Evolutionary conservation across 164 flowering plant genomes (phyloP).

Genomic region (Aristolochia contorta): DNA sequence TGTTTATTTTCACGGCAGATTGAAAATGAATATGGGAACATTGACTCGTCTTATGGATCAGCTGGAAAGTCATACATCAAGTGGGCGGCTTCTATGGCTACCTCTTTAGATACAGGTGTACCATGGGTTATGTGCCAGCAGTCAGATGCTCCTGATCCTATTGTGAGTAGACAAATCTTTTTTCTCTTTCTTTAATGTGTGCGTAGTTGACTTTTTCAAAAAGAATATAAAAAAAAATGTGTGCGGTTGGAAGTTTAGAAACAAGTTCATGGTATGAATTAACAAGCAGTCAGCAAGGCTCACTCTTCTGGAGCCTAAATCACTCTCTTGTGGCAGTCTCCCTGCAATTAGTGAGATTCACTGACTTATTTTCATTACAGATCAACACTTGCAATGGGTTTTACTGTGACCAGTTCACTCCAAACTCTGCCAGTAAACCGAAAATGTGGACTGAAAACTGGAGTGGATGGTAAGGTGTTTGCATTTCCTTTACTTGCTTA

Average conservation of each 20-base stretch:
- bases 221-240: no score
- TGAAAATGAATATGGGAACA: conserved; percentile 92
- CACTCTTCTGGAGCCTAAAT: background rate
- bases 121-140: conserved; percentile 99
- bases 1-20: conserved; percentile 36
- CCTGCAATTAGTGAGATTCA: conserved; percentile 1
- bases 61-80: conserved; percentile 65
- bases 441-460: conserved; percentile 99
- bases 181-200: background rate
- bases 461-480: conserved; percentile 76
- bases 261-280: background rate
- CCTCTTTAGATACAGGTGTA: conserved; percentile 79
- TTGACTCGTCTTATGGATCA: conserved; percentile 52
- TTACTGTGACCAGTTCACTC: conserved; percentile 85
- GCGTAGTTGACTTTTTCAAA: no score
- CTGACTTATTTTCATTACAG: conserved; percentile 26
- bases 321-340: background rate
- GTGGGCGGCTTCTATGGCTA: conserved; percentile 93
- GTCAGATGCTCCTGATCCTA: conserved; percentile 82
- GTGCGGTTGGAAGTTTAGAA: no score
- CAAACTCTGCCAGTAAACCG: conserved; percentile 70
- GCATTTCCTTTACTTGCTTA: background rate
- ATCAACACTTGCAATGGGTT: conserved; percentile 98
- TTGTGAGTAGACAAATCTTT: conserved; percentile 39
- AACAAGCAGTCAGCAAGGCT: background rate